Evolutionary conservation across 2,329 filamentous ascomycete species (phyloP), one percentile per base, ranked within the genome.

Genomic region (Neofusicoccum sp.): DNA sequence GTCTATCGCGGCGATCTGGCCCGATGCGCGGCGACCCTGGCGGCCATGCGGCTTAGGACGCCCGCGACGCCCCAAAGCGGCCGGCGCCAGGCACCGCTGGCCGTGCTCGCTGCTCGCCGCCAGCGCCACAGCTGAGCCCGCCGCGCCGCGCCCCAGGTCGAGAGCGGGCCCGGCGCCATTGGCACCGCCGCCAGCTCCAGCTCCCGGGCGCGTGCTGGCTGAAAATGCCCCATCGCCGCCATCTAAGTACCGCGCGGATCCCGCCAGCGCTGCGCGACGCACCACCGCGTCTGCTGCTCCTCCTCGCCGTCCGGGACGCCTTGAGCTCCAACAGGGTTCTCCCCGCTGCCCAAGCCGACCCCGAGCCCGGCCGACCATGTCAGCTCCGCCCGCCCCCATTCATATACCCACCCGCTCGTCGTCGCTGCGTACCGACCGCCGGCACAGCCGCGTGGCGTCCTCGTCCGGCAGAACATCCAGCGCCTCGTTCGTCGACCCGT

Each of bases 401-500:
- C 58, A 61, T 61, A 61, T 61, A 61, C 58, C 58, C 47, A 36
- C 34, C 48, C 58, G 58, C 40, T 36, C 36, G 26, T 61, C 47
- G 36, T 61, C 47, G 38, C 58, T 61, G 58, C 58, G 47, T 7
- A 16, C 11, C 24, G 26, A 28, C 36, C 45, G 14, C 58, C 33
- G 45, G 28, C 34, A 38, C 45, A 41, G 38, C 38, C 26, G 24
- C n/a, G 30, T 59, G 16, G 45, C 58, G n/a, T 44, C 45, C 20
- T 26, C 53, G 28, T 16, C 34, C 4, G 36, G n/a, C 41, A 24
- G 30, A 38, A 24, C 26, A 30, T 33, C 38, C 33, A 20, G 20
- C 20, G 20, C 20, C 40, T 58, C 34, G 33, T 45, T 57, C 24
- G 9, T 38, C 26, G 41, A 45, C 6, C 31, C 57, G 24, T 24